phyloP scores from a whole-genome alignment of 164 flowering plant genomes.

The Magnolia sinica region DNA sequence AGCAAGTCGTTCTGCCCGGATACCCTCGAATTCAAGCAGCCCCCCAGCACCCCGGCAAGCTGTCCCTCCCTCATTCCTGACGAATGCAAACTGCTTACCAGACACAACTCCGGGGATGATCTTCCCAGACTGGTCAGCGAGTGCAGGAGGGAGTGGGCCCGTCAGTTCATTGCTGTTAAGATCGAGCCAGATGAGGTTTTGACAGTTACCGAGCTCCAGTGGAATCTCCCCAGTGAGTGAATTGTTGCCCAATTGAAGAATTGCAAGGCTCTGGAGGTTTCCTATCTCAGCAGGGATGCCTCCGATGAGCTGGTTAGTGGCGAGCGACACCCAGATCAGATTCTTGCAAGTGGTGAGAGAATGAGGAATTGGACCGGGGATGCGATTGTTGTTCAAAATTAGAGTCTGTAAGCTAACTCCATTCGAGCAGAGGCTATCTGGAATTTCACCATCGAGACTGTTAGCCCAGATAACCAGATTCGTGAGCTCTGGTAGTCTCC shows the following conservation, averaged over 20 bases:
- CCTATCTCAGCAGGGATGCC: slow-evolving; percentile 65
- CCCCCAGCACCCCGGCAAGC: slow-evolving; percentile 87
- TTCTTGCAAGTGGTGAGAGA: slow-evolving; percentile 59
- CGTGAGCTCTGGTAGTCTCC: slow-evolving; percentile 60
- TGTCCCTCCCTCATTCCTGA: slow-evolving; percentile 82
- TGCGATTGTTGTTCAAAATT: slow-evolving; percentile 73
- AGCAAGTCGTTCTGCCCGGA: slow-evolving; percentile 49
- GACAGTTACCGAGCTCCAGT: slow-evolving; percentile 54
- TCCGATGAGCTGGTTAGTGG: slow-evolving; percentile 68
- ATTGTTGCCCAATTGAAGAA: slow-evolving; percentile 80
- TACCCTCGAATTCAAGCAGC: slow-evolving; percentile 72
- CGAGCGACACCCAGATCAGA: slow-evolving; percentile 71
- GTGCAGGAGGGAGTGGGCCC: slow-evolving; percentile 56
- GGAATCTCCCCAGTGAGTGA: slow-evolving; percentile 70
- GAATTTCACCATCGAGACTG: slow-evolving; percentile 58
- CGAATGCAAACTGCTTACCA: slow-evolving; percentile 80
- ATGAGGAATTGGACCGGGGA: slow-evolving; percentile 59
- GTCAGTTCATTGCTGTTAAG: slow-evolving; percentile 64
- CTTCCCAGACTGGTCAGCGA: slow-evolving; percentile 59
- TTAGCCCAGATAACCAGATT: slow-evolving; percentile 86
- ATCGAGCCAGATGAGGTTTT: slow-evolving; percentile 83
- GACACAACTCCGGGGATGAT: slow-evolving; percentile 55
- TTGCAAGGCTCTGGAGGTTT: slow-evolving; percentile 54
- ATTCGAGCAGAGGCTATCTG: slow-evolving; percentile 54
- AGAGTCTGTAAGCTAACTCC: slow-evolving; percentile 66